Base-by-base conservation (phyloP, 1,139 yeast species). In the Nematodospora anomalae region DNA sequence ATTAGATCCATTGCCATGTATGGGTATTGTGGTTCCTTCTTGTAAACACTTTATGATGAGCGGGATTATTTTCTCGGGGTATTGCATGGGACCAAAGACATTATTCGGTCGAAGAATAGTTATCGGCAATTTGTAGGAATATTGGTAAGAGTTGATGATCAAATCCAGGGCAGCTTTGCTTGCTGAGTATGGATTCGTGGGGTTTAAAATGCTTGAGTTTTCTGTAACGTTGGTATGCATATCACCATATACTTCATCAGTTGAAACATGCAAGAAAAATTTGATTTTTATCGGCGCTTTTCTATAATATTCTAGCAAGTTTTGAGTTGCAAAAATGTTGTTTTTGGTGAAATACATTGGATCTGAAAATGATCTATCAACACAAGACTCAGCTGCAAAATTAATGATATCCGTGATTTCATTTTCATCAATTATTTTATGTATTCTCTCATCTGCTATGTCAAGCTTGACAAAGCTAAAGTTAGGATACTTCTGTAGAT, bases 161-260 rank as follows among this genome's bases (percentile, higher is more conserved):
- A 78, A 53, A 43, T 79, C 84, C 3, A 73, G 62, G 2, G 80
- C 66, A 2, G 83, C 83, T 47, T 79, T 79, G 14, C 80, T 63
- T 0, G 83, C 82, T 2, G 83, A 64, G 44, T 79, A 79, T 1
- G 83, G 83, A 44, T 76, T 78, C 0, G 83, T 71, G 1, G 84
- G 84, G 10, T 59, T 56, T 21, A 79, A 51, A n/a, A n/a, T n/a
- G 2, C 67, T 59, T 0, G 55, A 39, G 6, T 52, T 47, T n/a
- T 65, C 67, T 4, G 42, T 38, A 6, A 41, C 44, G 4, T 51
- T 57, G n/a, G 57, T 62, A 1, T 25, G 20, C 24, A 49, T 52
- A 38, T 67, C 71, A 1, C 83, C 83, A 44, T 79, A 79, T 1
- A 79, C 83, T 44, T 79, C 84, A 48, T 79, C 84, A 0, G 84